Percentiles rank a stretch among this genome's conserved stretches.
Evolutionary conservation across 2,329 filamentous ascomycete genomes (phyloP).

Genomic region (Fusarium sp.): DNA sequence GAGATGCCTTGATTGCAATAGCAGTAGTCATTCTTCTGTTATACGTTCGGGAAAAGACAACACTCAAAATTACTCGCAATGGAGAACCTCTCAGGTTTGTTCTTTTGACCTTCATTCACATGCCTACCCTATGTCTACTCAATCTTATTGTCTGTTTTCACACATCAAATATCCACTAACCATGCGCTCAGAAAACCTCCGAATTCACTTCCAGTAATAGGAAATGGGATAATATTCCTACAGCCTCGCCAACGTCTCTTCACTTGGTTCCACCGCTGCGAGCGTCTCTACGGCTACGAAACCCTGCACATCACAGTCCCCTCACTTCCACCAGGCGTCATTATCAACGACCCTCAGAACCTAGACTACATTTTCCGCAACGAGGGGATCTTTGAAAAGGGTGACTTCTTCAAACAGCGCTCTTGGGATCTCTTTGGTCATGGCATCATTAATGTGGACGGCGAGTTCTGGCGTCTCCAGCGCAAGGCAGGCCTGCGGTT

Average conservation of each 20-base stretch:
- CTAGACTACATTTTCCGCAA: conserved; percentile 75
- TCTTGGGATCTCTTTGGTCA: conserved; percentile 76
- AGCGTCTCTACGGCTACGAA: conserved; percentile 69
- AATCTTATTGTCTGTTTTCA: neutral
- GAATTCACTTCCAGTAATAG: conserved; percentile 68
- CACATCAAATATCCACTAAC: neutral
- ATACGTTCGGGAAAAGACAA: conserved; percentile 13
- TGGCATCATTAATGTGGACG: conserved; percentile 78
- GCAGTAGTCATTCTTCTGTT: neutral
- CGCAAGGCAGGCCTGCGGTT: conserved; percentile 74
- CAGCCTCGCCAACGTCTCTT: conserved; percentile 73
- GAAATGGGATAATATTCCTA: conserved; percentile 74
- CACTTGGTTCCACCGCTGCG: conserved; percentile 73
- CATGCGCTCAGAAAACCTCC: conserved; percentile 60
- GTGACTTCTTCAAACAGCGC: conserved; percentile 72
- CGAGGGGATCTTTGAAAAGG: conserved; percentile 73
- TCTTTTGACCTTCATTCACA: neutral
- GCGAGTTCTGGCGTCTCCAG: conserved; percentile 74
- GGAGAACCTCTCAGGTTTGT: conserved; percentile 39
- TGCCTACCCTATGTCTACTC: conserved; percentile 3
- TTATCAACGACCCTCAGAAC: conserved; percentile 74
- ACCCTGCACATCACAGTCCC: conserved; percentile 76
- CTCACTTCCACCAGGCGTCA: conserved; percentile 73
- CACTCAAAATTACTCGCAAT: conserved; percentile 39
- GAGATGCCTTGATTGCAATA: conserved; percentile 3